Conservation (phyloP, 2,329 filamentous ascomycete species). For the Uncinocarpus reesii region DNA sequence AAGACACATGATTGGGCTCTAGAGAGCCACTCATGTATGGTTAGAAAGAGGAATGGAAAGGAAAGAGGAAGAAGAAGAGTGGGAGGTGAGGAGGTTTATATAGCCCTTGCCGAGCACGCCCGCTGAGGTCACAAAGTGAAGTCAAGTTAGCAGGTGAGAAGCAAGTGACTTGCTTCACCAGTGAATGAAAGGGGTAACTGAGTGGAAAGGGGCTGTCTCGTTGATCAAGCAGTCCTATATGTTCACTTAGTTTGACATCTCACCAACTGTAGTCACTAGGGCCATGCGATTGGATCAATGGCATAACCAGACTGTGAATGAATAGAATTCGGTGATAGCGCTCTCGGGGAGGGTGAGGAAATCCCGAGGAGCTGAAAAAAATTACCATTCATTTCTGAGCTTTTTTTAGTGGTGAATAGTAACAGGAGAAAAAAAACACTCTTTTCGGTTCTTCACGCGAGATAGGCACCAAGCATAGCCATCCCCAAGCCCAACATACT, state of each 20-base stretch:
- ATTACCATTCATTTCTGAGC: neutral
- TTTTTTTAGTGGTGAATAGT: neutral
- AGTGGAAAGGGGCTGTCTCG: too few species aligned
- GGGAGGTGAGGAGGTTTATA: neutral
- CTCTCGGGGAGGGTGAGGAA: too few species aligned
- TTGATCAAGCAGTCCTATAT: too few species aligned
- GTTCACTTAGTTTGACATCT: too few species aligned
- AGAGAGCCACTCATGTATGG: too few species aligned
- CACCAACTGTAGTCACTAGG: neutral
- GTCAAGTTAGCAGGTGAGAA: neutral
- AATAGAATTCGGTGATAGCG: too few species aligned
- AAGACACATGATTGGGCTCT: too few species aligned
- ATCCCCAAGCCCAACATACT: neutral
- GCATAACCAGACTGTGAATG: too few species aligned
- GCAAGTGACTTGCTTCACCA: neutral
- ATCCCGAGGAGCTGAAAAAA: too few species aligned
- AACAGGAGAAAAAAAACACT: neutral
- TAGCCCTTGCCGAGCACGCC: neutral
- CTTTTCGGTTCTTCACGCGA: neutral
- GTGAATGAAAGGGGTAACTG: neutral
- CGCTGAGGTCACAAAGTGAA: neutral
- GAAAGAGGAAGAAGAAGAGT: neutral
- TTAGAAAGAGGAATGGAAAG: neutral
- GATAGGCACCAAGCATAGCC: neutral
- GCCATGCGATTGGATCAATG: neutral